Conservation (phyloP, 768 basidiomycete genomes). For the Trametes cubensis region DNA sequence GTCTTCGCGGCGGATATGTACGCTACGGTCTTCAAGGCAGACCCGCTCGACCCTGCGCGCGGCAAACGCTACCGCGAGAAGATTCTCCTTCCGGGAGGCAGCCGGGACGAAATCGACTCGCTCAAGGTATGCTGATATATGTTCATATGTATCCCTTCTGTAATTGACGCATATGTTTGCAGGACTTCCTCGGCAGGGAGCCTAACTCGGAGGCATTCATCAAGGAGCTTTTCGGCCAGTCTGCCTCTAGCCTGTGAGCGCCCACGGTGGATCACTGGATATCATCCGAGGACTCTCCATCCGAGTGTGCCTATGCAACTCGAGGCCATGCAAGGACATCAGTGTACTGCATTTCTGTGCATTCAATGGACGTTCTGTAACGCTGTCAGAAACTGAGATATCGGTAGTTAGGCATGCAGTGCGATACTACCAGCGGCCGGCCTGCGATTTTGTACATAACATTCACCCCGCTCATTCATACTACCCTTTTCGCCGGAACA, state of each 20-base stretch:
- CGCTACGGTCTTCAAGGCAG: constrained; percentile 76
- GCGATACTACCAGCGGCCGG: too few relatives aligned
- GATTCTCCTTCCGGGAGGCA: constrained; percentile 75
- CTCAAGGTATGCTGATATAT: constrained; percentile 52
- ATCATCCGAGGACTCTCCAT: too few relatives aligned
- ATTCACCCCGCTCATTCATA: too few relatives aligned
- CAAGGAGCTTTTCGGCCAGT: constrained; percentile 58
- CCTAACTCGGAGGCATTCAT: constrained; percentile 79
- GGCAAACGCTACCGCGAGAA: constrained; percentile 74
- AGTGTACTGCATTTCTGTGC: too few relatives aligned
- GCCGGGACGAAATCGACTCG: constrained; percentile 79
- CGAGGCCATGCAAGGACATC: too few relatives aligned
- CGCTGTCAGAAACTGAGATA: too few relatives aligned
- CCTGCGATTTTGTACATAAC: too few relatives aligned
- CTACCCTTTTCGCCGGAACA: too few relatives aligned
- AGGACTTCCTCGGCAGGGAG: constrained; percentile 79
- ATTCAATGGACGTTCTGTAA: too few relatives aligned
- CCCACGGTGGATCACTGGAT: too few relatives aligned
- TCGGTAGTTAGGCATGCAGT: too few relatives aligned
- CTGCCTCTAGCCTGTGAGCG: not conserved
- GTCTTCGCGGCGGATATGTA: constrained; percentile 65
- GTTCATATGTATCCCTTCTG: constrained; percentile 1
- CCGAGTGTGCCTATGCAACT: too few relatives aligned
- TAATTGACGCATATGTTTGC: not conserved
- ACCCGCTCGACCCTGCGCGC: constrained; percentile 69